Conservation (phyloP, 208 protist genomes). For the Trypanosoma cruzi region DNA sequence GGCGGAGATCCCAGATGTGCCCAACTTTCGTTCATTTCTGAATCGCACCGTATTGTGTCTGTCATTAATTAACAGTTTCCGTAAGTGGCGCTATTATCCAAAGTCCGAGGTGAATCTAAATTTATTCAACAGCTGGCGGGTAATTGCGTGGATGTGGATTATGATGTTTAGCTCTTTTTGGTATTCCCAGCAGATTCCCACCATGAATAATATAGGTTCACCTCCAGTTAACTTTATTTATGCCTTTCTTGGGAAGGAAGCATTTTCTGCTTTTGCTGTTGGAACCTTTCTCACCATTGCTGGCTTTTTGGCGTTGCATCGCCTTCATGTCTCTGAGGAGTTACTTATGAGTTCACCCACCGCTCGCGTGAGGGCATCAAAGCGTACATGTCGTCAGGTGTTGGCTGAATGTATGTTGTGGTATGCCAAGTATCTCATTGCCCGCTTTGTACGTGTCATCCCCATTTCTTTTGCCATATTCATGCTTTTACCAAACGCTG, state of each 20-base stretch:
- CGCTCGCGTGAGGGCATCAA: not conserved
- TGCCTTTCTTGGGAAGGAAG: conserved; percentile 27
- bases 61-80: conserved; percentile 36
- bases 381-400: conserved; percentile 1
- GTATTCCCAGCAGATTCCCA: conserved; percentile 26
- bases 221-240: conserved; percentile 15
- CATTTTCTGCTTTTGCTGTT: conserved; percentile 26
- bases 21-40: conserved; percentile 27
- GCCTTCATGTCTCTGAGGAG: conserved; percentile 26
- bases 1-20: conserved; percentile 22
- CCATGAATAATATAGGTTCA: conserved; percentile 15
- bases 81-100: conserved; percentile 30
- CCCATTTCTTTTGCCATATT: conserved; percentile 27
- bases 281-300: conserved; percentile 37
- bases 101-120: conserved; percentile 33
- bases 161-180: conserved; percentile 31
- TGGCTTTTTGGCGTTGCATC: conserved; percentile 34
- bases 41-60: conserved; percentile 28
- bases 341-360: conserved; percentile 14
- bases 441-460: conserved; percentile 27
- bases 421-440: conserved; percentile 28
- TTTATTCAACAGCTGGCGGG: conserved; percentile 34
- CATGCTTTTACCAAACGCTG: conserved; percentile 9
- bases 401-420: conserved; percentile 2
- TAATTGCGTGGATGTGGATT: conserved; percentile 33